Conservation (phyloP, 2,329 filamentous ascomycete genomes). For the Helminthosporium solani region DNA sequence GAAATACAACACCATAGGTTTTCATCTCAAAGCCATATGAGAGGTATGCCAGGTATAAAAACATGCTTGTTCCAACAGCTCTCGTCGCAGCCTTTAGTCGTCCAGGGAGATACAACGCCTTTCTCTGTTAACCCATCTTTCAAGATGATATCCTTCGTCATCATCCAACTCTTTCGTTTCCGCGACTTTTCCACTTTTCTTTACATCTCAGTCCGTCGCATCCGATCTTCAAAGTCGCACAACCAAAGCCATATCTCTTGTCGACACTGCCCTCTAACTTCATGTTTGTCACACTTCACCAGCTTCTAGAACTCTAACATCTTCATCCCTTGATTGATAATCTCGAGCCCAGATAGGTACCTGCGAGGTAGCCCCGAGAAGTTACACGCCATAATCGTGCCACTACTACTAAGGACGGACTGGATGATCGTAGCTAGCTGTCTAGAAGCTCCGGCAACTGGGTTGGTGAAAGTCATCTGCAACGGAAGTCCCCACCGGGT, state of each 20-base stretch:
- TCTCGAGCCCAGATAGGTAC: slow-evolving; percentile 5
- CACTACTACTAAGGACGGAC: not conserved
- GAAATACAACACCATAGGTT: not conserved
- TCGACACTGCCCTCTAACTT: slow-evolving; percentile 9
- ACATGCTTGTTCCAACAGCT: not conserved
- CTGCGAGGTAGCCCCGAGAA: not conserved
- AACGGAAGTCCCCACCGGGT: too few species aligned
- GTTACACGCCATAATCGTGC: not conserved
- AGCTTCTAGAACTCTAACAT: not conserved
- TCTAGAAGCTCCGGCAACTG: not conserved
- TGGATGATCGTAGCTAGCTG: not conserved
- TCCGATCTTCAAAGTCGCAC: not conserved
- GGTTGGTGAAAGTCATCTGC: too few species aligned
- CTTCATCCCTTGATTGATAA: slow-evolving; percentile 5
- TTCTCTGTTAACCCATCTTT: slow-evolving; percentile 3
- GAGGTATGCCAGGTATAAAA: not conserved
- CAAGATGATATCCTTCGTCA: not conserved
- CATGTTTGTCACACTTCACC: slow-evolving; percentile 2
- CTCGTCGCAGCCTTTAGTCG: not conserved
- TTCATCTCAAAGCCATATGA: not conserved
- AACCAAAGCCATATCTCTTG: not conserved
- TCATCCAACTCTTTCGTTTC: too few species aligned
- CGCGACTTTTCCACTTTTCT: not conserved
- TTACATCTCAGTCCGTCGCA: not conserved
- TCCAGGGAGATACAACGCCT: slow-evolving; percentile 4